phyloP scores from a whole-genome alignment of 345 rosid species.

The Fremontodendron californicum region DNA sequence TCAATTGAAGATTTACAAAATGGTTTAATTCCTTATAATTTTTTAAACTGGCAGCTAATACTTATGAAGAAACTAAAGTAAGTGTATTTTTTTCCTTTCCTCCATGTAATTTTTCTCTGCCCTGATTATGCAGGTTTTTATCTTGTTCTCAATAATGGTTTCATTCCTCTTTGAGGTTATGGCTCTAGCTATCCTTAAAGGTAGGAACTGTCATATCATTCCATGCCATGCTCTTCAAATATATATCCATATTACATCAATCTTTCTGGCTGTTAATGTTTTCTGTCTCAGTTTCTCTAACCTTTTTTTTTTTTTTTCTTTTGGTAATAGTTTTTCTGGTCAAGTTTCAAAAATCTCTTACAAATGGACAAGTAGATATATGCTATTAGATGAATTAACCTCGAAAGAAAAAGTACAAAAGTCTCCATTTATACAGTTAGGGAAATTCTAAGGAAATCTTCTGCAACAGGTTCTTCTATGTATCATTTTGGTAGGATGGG shows the following conservation, averaged over 20 bases:
- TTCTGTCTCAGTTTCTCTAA: not conserved
- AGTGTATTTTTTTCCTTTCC: not conserved
- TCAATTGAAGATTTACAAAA: not conserved
- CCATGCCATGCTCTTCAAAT: slow-evolving; percentile 12
- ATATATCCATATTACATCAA: not conserved
- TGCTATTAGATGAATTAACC: not conserved
- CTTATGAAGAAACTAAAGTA: not conserved
- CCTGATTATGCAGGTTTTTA: slow-evolving; percentile 69
- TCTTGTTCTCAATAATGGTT: slow-evolving; percentile 58
- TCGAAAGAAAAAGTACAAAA: not conserved
- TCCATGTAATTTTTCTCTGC: not conserved
- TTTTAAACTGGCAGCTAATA: not conserved
- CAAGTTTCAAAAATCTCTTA: not conserved
- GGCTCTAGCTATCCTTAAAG: slow-evolving; percentile 61
- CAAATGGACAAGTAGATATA: not conserved
- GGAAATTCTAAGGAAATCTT: not conserved
- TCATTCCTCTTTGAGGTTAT: slow-evolving; percentile 64
- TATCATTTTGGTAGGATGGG: not conserved
- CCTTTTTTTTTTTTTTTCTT: not conserved
- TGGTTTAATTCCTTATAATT: not conserved
- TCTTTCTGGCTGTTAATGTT: not conserved
- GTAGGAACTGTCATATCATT: slow-evolving; percentile 38
- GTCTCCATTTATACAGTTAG: not conserved
- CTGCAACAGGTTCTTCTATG: not conserved
- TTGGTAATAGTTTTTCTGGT: not conserved